Conservation (phyloP, 202 grass and related monocot species). For the Zizania palustris region DNA sequence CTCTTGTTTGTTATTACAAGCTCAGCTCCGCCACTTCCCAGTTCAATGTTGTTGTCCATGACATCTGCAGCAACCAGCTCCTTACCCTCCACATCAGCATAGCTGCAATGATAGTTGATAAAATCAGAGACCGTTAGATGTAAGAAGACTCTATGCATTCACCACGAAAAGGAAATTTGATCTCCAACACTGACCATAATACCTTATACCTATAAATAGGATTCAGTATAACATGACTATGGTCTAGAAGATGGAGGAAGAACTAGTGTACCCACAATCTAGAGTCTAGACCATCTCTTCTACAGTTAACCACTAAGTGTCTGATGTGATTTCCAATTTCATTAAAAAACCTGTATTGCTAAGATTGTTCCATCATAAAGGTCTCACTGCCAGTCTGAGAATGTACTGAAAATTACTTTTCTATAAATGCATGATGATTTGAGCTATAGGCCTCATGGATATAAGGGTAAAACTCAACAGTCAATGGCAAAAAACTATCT, state of each 20-base stretch:
- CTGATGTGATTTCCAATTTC: background rate
- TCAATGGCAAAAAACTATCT: background rate
- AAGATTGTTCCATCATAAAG: background rate
- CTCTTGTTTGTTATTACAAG: conserved; percentile 73
- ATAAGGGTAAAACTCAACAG: conserved; percentile 1
- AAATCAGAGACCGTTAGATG: background rate
- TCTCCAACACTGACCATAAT: background rate
- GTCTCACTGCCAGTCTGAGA: background rate
- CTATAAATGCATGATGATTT: background rate
- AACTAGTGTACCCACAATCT: background rate
- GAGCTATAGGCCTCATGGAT: background rate
- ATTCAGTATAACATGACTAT: background rate
- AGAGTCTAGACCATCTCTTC: background rate
- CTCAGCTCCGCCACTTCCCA: conserved; percentile 82
- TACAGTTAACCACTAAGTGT: background rate
- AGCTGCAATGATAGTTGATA: conserved; percentile 60
- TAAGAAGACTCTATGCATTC: background rate
- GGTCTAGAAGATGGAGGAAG: background rate
- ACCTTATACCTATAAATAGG: background rate
- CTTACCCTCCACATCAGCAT: conserved; percentile 75
- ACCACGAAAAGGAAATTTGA: background rate
- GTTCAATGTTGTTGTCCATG: conserved; percentile 53
- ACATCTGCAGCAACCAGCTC: conserved; percentile 63
- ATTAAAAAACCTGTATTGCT: background rate
- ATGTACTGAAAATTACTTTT: background rate